These are phyloP conservation scores for Solanum stenotomum DNA, from an alignment of 257 asterid genomes.

Conservation along the genomic window DNA sequence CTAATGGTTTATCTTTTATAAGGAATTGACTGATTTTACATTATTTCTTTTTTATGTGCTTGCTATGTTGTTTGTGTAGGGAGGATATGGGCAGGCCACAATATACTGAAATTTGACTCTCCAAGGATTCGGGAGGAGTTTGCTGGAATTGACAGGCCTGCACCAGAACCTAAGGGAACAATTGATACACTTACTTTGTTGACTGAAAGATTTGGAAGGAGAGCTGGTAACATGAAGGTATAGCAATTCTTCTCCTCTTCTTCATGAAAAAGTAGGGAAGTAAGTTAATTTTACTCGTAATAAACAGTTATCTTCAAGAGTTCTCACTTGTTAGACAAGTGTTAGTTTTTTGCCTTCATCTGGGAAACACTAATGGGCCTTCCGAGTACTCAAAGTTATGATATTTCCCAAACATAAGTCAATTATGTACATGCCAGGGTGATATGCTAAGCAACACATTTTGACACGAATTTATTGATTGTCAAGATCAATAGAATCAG, in stretches of 20 bases:
- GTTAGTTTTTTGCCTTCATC: neutral
- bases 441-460: neutral
- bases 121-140: conserved; percentile 18
- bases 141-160: conserved; percentile 17
- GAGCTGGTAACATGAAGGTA: conserved; percentile 31
- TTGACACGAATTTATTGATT: neutral
- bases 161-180: conserved; percentile 20
- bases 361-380: neutral
- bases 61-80: conserved; percentile 1
- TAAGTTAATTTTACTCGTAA: neutral
- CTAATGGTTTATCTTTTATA: neutral
- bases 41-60: neutral
- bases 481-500: neutral
- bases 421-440: neutral
- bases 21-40: neutral
- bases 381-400: neutral
- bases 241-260: neutral
- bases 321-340: neutral
- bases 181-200: conserved; percentile 21
- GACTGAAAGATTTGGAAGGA: conserved; percentile 19
- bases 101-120: conserved; percentile 19
- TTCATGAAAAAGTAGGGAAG: neutral
- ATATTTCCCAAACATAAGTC: neutral
- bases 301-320: neutral
- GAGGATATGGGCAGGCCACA: conserved; percentile 28